Evolutionary conservation across 78 protist genomes (phyloP).

Genomic region (Chrysochromulina parva): DNA sequence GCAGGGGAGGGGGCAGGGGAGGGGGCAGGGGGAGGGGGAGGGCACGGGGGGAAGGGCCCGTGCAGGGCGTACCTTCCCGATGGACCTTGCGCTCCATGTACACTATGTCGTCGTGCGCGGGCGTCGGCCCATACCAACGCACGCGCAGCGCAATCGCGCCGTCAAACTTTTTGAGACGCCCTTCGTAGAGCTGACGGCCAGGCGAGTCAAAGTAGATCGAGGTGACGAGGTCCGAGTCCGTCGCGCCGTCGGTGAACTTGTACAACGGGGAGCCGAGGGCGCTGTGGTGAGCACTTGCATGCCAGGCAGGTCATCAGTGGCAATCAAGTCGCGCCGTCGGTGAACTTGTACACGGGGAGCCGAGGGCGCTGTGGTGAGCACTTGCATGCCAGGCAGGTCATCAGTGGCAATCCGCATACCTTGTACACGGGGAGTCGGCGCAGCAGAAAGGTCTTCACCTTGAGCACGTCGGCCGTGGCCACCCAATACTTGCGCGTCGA

Average conservation of each 20-base stretch:
- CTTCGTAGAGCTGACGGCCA: slow-evolving; percentile 44
- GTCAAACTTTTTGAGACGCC: slow-evolving; percentile 55
- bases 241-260: not conserved
- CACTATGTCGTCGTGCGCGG: not conserved
- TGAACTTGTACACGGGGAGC: not conserved
- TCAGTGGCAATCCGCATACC: too few species aligned
- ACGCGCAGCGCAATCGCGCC: slow-evolving; percentile 53
- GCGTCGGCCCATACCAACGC: slow-evolving; percentile 57
- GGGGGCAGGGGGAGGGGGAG: too few species aligned
- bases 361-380: too few species aligned
- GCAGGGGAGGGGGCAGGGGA: too few species aligned
- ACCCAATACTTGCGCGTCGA: slow-evolving; percentile 69
- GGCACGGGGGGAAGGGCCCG: not conserved
- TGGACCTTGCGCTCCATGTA: slow-evolving; percentile 63
- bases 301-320: too few species aligned
- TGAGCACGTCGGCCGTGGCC: slow-evolving; percentile 39
- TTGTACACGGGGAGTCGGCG: slow-evolving; percentile 33
- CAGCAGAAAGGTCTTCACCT: slow-evolving; percentile 37
- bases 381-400: too few species aligned
- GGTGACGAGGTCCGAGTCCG: slow-evolving; percentile 20
- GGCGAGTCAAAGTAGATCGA: slow-evolving; percentile 60
- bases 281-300: too few species aligned
- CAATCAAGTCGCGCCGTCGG: not conserved
- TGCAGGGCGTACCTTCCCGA: slow-evolving; percentile 21
- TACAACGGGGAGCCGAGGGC: not conserved